phyloP scores from a whole-genome alignment of 1,284 basidiomycete species.

The Irpex sp. region DNA sequence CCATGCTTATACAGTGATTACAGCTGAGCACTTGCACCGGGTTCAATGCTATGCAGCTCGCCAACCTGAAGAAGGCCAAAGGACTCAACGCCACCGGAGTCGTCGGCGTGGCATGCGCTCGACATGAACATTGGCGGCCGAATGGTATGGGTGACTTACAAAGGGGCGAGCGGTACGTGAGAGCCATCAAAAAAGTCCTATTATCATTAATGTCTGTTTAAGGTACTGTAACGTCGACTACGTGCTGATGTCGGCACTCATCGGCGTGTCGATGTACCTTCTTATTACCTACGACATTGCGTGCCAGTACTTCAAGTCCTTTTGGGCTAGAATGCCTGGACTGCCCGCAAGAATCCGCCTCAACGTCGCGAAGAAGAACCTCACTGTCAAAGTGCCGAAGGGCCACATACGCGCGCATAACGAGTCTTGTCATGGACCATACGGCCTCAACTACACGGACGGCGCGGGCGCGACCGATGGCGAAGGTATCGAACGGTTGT shows the following conservation, averaged over 20 bases:
- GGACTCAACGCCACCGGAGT: slow-evolving; percentile 18
- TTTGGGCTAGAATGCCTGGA: slow-evolving; percentile 12
- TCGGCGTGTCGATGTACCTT: slow-evolving; percentile 9
- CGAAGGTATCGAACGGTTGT: slow-evolving; percentile 24
- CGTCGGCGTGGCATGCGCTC: slow-evolving; percentile 26
- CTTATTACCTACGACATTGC: slow-evolving; percentile 31
- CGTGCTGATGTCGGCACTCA: slow-evolving; percentile 21
- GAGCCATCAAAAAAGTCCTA: too few species aligned
- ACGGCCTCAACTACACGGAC: too few species aligned
- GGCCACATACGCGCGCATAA: slow-evolving; percentile 8
- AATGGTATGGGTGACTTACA: slow-evolving; percentile 31
- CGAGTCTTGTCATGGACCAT: too few species aligned
- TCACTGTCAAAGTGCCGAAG: slow-evolving; percentile 15
- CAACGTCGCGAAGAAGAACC: neutral
- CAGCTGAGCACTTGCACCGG: slow-evolving; percentile 17
- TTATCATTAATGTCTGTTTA: neutral
- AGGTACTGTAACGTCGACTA: slow-evolving; percentile 36
- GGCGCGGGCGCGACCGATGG: slow-evolving; percentile 22
- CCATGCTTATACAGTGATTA: neutral
- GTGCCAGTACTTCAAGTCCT: slow-evolving; percentile 28
- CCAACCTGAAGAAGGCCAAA: slow-evolving; percentile 16
- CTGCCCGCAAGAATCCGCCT: slow-evolving; percentile 1
- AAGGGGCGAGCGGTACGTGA: slow-evolving; percentile 29
- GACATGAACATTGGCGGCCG: slow-evolving; percentile 28
- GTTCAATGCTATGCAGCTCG: slow-evolving; percentile 21